Percentiles rank a stretch among this genome's conserved stretches.
phyloP scores from a whole-genome alignment of 345 rosid genomes.

The Hibiscus trionum region DNA sequence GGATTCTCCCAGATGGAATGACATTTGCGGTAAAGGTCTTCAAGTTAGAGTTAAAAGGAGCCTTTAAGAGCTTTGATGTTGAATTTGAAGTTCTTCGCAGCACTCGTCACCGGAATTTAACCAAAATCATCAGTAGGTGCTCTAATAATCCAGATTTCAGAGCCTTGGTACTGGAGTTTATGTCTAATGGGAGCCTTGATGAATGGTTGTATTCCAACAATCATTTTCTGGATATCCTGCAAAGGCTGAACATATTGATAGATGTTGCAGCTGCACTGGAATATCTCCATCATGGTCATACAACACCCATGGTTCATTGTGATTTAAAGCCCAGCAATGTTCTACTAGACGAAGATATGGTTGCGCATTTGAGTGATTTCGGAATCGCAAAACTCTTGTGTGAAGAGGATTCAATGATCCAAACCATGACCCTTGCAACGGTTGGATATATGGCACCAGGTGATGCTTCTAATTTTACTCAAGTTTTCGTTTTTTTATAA shows the following conservation, averaged over 20 bases:
- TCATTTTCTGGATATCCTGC: not conserved
- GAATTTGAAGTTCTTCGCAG: constrained; percentile 15
- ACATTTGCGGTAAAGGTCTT: constrained; percentile 12
- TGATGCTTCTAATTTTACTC: not conserved
- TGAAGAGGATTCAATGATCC: not conserved
- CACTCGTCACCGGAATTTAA: constrained; percentile 10
- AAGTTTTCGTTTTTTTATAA: too few relatives aligned
- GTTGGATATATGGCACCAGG: not conserved
- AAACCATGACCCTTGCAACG: not conserved
- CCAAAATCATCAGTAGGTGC: constrained; percentile 1
- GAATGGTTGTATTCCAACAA: constrained; percentile 6
- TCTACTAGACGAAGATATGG: not conserved
- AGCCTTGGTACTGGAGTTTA: not conserved
- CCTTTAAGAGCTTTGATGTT: constrained; percentile 9
- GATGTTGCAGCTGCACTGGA: constrained; percentile 10
- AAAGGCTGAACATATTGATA: constrained; percentile 13
- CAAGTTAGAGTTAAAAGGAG: constrained; percentile 6
- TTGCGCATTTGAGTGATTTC: not conserved
- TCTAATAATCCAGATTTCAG: not conserved
- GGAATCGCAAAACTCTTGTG: not conserved
- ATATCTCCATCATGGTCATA: not conserved
- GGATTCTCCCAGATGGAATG: not conserved
- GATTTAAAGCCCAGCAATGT: constrained; percentile 14
- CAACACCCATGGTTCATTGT: not conserved
- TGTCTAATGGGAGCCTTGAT: constrained; percentile 10